A percentile compares a stretch with the other conserved stretches of the same genome.
These are phyloP conservation scores for Halophytophthora polymorphica DNA, from an alignment of 352 stramenopile genomes.

Conservation along the genomic window DNA sequence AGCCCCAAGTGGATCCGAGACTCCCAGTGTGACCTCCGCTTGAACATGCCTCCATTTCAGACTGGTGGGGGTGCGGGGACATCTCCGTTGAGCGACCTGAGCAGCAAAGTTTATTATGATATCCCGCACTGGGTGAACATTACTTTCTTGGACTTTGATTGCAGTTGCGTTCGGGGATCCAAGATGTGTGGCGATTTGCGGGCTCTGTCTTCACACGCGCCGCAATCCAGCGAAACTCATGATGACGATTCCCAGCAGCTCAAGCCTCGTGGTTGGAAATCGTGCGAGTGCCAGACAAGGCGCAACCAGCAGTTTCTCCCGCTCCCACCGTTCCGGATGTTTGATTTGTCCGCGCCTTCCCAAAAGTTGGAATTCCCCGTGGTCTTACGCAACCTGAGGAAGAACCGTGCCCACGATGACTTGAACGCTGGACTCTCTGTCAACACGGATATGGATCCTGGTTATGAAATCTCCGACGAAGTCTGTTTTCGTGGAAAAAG, in stretches of 20 bases:
- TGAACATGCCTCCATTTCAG: constrained; percentile 8
- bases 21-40: too few species aligned
- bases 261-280: constrained; percentile 17
- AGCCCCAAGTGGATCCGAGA: too few species aligned
- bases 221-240: constrained; percentile 2
- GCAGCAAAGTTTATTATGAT: constrained; percentile 61
- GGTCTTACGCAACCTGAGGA: constrained; percentile 52
- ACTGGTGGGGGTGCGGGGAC: too few species aligned
- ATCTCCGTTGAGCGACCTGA: neutral
- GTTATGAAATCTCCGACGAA: constrained; percentile 4
- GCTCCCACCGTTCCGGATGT: constrained; percentile 72
- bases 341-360: constrained; percentile 52
- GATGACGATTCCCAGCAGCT: constrained; percentile 1
- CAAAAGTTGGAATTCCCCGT: constrained; percentile 51
- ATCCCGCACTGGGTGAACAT: constrained; percentile 95
- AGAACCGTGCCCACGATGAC: constrained; percentile 2
- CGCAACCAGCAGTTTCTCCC: constrained; percentile 50
- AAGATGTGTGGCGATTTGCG: constrained; percentile 1
- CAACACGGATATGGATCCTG: neutral
- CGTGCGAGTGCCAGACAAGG: constrained; percentile 44
- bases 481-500: constrained; percentile 3
- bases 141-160: constrained; percentile 84
- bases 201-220: neutral
- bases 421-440: constrained; percentile 4
- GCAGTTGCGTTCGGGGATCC: constrained; percentile 29